phyloP scores from a whole-genome alignment of 108 stramenopile genomes.

The Aurantiochytrium sp. region DNA sequence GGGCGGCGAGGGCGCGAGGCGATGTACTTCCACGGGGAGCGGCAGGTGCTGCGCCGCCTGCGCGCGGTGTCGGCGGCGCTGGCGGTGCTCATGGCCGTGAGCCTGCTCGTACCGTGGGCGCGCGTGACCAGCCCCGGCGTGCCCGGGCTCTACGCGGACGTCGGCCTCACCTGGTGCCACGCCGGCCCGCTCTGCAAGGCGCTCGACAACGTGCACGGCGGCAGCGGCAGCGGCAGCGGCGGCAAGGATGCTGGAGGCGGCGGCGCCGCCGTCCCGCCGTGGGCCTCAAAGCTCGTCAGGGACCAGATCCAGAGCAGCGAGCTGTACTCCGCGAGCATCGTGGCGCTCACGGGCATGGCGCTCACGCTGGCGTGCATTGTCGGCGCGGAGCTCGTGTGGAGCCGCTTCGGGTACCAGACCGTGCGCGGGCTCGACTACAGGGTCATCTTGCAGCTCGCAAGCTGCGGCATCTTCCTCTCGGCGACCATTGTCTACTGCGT shows the following conservation, averaged over 20 bases:
- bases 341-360: background rate
- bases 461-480: background rate
- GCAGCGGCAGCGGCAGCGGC: no score
- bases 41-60: background rate
- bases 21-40: background rate
- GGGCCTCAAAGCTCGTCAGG: background rate
- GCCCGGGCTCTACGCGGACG: background rate
- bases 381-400: background rate
- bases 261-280: background rate
- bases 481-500: background rate
- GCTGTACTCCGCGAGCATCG: background rate
- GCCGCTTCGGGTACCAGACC: background rate
- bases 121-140: background rate
- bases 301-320: background rate
- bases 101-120: background rate
- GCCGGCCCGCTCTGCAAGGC: background rate
- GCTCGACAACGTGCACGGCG: background rate
- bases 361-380: background rate
- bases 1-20: no score
- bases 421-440: background rate
- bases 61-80: background rate
- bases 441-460: background rate
- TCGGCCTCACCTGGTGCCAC: background rate
- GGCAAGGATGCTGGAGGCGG: no score
- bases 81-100: background rate